Conservation (phyloP, 2,329 filamentous ascomycete species). For the Fusarium proliferatum region DNA sequence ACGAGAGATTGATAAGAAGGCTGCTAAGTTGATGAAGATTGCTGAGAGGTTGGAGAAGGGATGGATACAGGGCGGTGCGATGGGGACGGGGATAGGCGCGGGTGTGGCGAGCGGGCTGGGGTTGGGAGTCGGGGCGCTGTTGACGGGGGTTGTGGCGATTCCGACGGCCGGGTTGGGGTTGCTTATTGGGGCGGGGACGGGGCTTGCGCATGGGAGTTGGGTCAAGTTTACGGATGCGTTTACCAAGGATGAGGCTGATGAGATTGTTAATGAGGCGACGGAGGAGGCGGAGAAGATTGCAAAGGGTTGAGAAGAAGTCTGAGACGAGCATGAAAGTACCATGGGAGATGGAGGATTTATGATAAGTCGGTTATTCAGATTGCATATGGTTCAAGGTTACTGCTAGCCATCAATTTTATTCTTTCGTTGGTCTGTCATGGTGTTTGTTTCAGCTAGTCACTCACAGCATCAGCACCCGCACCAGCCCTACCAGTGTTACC, state of each 20-base stretch:
- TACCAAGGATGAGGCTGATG: slow-evolving; percentile 31
- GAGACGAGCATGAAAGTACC: too few relatives aligned
- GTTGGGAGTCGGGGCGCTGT: slow-evolving; percentile 23
- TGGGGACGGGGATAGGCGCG: slow-evolving; percentile 36
- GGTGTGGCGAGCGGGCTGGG: slow-evolving; percentile 39
- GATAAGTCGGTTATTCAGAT: background rate
- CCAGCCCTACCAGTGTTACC: background rate
- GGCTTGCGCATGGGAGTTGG: slow-evolving; percentile 35
- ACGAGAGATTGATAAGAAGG: slow-evolving; percentile 34
- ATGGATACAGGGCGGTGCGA: slow-evolving; percentile 39
- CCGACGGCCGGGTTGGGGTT: too few relatives aligned
- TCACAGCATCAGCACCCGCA: background rate
- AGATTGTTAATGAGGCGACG: slow-evolving; percentile 31
- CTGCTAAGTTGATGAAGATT: slow-evolving; percentile 40
- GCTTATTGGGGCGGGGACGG: slow-evolving; percentile 24
- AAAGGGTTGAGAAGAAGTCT: background rate
- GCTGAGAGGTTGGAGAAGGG: slow-evolving; percentile 33
- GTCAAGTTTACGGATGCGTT: slow-evolving; percentile 38
- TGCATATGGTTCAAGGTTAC: background rate
- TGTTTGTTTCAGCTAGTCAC: background rate
- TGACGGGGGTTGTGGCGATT: slow-evolving; percentile 15
- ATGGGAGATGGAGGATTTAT: background rate
- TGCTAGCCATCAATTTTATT: background rate
- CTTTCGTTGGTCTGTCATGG: background rate
- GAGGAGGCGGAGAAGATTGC: slow-evolving; percentile 36